phyloP scores from a whole-genome alignment of 495 filamentous ascomycete species.

The Xylaria scruposa region DNA sequence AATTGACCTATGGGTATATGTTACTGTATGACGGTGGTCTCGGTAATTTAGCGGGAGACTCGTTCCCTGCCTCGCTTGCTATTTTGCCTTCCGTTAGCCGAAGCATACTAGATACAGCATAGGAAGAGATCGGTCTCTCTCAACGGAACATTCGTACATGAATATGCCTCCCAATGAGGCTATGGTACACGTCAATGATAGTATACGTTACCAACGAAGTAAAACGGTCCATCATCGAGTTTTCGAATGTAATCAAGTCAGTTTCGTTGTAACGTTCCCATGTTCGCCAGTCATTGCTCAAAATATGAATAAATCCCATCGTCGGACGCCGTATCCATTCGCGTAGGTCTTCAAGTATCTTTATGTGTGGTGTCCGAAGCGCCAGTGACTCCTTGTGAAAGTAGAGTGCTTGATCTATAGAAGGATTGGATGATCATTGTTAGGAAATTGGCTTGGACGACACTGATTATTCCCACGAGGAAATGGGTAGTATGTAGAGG shows the following conservation, averaged over 20 bases:
- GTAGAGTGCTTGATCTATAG: conserved; percentile 8
- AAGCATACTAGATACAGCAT: too few species aligned
- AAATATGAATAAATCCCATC: conserved; percentile 6
- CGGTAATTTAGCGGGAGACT: neutral
- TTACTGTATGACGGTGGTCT: conserved; percentile 17
- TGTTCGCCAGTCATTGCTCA: conserved; percentile 1
- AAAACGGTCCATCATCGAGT: conserved; percentile 14
- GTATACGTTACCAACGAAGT: conserved; percentile 18
- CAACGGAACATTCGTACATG: neutral
- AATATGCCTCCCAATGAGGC: conserved; percentile 13
- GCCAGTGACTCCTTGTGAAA: neutral
- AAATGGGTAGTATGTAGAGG: too few species aligned
- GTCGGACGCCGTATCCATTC: conserved; percentile 11
- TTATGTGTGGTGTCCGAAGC: conserved; percentile 5
- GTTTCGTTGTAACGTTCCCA: neutral
- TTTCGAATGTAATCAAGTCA: conserved; percentile 17
- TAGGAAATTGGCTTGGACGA: too few species aligned
- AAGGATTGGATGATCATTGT: neutral
- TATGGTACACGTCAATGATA: conserved; percentile 19
- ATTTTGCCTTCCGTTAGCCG: too few species aligned
- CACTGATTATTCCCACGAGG: too few species aligned
- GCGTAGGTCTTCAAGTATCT: conserved; percentile 8
- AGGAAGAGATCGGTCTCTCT: too few species aligned
- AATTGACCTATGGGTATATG: conserved; percentile 14
- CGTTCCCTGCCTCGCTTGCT: neutral